A percentile compares a stretch with the other conserved stretches of the same genome.
Conservation (phyloP, 164 flowering plant genomes). For the Nymphaea thermarum region DNA sequence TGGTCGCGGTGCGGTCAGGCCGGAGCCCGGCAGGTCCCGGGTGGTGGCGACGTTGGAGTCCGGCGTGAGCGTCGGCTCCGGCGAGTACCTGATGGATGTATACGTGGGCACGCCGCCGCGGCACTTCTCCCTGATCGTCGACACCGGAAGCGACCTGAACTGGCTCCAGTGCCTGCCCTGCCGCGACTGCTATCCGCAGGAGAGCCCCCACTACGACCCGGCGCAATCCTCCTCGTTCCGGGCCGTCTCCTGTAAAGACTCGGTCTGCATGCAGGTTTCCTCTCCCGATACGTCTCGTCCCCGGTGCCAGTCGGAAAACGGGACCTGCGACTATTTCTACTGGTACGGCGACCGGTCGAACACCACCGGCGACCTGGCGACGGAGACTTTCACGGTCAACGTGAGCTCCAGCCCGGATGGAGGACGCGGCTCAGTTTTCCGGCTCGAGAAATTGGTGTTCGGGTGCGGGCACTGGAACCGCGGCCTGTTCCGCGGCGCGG, state of each 20-base stretch:
- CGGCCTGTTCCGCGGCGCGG: slow-evolving; percentile 91
- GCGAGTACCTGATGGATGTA: slow-evolving; percentile 96
- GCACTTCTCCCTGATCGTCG: slow-evolving; percentile 76
- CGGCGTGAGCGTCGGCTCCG: slow-evolving; percentile 84
- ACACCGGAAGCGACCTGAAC: slow-evolving; percentile 95
- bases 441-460: slow-evolving; percentile 77
- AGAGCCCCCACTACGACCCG: slow-evolving; percentile 70
- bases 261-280: slow-evolving; percentile 54
- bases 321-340: slow-evolving; percentile 72
- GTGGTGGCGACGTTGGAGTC: slow-evolving; percentile 75
- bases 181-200: slow-evolving; percentile 75
- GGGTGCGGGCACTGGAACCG: slow-evolving; percentile 99
- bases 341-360: slow-evolving; percentile 96
- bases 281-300: slow-evolving; percentile 66
- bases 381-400: slow-evolving; percentile 84
- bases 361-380: slow-evolving; percentile 85
- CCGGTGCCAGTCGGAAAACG: slow-evolving; percentile 35
- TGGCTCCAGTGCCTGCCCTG: slow-evolving; percentile 96
- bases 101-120: slow-evolving; percentile 90
- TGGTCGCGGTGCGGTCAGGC: neutral
- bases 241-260: slow-evolving; percentile 55
- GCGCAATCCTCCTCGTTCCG: slow-evolving; percentile 36
- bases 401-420: slow-evolving; percentile 21
- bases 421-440: slow-evolving; percentile 32
- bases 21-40: slow-evolving; percentile 13